Conservation (phyloP, 306 rosid species). For the Amphicarpaea edgeworthii region DNA sequence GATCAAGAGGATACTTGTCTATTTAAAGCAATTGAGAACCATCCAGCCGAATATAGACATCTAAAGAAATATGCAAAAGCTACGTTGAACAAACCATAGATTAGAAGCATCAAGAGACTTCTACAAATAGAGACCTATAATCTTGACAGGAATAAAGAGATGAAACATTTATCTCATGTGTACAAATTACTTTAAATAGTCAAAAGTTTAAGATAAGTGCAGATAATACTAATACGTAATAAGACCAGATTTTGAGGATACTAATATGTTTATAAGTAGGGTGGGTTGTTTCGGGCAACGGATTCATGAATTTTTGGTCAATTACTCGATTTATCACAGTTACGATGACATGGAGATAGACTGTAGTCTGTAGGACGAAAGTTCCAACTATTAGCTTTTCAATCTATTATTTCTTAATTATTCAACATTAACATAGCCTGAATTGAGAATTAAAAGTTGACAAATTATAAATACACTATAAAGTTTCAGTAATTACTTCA, state of each 20-base stretch:
- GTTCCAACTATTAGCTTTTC: slow-evolving; percentile 16
- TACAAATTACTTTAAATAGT: slow-evolving; percentile 4
- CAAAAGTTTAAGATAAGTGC: slow-evolving; percentile 5
- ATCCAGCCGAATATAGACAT: background rate
- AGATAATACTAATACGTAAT: background rate
- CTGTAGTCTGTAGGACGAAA: background rate
- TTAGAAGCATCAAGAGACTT: background rate
- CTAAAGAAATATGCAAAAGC: slow-evolving; percentile 11
- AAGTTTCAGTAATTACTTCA: slow-evolving; percentile 64
- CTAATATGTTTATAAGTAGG: background rate
- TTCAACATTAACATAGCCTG: slow-evolving; percentile 17
- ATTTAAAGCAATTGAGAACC: background rate
- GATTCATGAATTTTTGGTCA: background rate
- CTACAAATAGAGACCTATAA: slow-evolving; percentile 5
- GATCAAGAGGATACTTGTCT: slow-evolving; percentile 19
- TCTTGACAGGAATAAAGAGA: slow-evolving; percentile 24
- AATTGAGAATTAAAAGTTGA: slow-evolving; percentile 13
- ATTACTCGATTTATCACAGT: slow-evolving; percentile 1
- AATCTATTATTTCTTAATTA: background rate
- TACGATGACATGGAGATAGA: background rate
- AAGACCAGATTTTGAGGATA: slow-evolving; percentile 19
- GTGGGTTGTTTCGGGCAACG: background rate
- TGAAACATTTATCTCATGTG: slow-evolving; percentile 17
- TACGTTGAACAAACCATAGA: slow-evolving; percentile 7
- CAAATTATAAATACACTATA: background rate